These are phyloP conservation scores for Mycena amicta DNA, from an alignment of 768 basidiomycete species.

Conservation along the genomic window DNA sequence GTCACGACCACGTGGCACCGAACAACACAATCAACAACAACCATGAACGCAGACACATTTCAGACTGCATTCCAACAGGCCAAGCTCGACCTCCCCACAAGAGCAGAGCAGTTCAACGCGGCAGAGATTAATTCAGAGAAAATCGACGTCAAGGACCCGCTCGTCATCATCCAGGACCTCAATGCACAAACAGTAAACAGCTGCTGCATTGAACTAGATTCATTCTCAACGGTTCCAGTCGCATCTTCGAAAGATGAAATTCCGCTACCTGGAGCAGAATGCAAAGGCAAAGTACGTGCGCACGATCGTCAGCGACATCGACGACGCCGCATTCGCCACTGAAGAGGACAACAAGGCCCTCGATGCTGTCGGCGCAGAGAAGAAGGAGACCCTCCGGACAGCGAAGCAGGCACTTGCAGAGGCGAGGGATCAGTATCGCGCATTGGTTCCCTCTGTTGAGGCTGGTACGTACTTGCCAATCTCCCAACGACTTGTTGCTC, in stretches of 20 bases:
- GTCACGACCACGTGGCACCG: background rate
- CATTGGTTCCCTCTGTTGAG: constrained; percentile 69
- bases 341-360: constrained; percentile 78
- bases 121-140: background rate
- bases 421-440: constrained; percentile 62
- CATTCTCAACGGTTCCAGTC: constrained; percentile 47
- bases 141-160: background rate
- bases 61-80: background rate
- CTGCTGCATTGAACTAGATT: background rate
- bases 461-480: constrained; percentile 46
- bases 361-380: constrained; percentile 59
- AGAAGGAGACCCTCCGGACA: constrained; percentile 68
- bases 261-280: constrained; percentile 87
- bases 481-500: background rate
- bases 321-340: constrained; percentile 80
- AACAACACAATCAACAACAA: background rate
- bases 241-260: constrained; percentile 81
- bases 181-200: constrained; percentile 55
- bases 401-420: constrained; percentile 66
- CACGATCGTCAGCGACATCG: constrained; percentile 81
- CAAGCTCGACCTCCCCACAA: background rate
- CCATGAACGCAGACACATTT: background rate
- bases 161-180: constrained; percentile 26
- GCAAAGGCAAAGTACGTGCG: constrained; percentile 89
- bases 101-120: background rate